Conservation (phyloP, 768 basidiomycete species). For the Plicaturopsis crispa region DNA sequence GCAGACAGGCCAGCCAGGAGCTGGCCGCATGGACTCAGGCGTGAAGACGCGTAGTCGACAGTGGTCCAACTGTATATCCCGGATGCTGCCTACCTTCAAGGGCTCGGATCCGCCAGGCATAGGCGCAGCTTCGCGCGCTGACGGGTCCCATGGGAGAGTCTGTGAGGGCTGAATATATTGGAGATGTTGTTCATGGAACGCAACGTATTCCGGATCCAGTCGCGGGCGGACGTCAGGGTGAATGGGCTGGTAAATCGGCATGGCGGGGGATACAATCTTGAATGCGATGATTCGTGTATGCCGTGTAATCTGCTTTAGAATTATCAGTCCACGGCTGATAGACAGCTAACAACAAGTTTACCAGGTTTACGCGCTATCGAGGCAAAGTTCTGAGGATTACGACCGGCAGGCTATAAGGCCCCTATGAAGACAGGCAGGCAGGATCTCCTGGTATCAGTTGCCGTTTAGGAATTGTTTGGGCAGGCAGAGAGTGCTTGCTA, state of each 20-base stretch:
- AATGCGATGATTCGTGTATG: too few species aligned
- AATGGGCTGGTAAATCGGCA: slow-evolving; percentile 51
- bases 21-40: slow-evolving; percentile 34
- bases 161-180: slow-evolving; percentile 41
- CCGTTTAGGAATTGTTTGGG: too few species aligned
- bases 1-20: slow-evolving; percentile 61
- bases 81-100: slow-evolving; percentile 44
- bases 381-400: too few species aligned
- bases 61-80: slow-evolving; percentile 45
- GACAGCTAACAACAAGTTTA: too few species aligned
- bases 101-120: slow-evolving; percentile 53
- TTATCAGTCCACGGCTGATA: too few species aligned
- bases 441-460: too few species aligned
- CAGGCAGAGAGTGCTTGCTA: too few species aligned
- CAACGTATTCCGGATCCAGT: slow-evolving; percentile 62
- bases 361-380: too few species aligned
- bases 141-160: slow-evolving; percentile 54
- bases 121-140: slow-evolving; percentile 40
- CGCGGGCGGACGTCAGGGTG: slow-evolving; percentile 49
- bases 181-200: slow-evolving; percentile 48
- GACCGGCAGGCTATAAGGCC: too few species aligned
- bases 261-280: too few species aligned
- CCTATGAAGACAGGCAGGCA: too few species aligned
- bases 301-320: too few species aligned
- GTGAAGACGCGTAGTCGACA: slow-evolving; percentile 58